Conservation (phyloP, 352 stramenopile species). For the Pythium sp. region DNA sequence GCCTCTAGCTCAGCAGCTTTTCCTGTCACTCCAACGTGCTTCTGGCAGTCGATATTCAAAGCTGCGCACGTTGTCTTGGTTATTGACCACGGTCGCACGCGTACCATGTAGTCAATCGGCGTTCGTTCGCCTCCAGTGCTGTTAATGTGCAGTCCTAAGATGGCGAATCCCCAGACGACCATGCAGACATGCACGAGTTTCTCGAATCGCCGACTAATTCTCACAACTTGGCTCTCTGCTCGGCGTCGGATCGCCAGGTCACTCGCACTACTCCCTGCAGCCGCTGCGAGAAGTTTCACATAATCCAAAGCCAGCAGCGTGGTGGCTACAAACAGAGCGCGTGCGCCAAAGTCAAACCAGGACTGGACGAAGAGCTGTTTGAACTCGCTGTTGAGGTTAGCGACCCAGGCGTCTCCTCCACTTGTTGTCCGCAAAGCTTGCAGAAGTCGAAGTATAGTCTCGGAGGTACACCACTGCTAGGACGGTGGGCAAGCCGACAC, state of each 20-base stretch:
- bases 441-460: not conserved
- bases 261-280: not conserved
- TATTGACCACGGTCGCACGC: not conserved
- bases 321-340: constrained; percentile 6
- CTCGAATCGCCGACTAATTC: not conserved
- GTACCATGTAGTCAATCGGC: not conserved
- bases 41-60: not conserved
- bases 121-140: not conserved
- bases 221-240: not conserved
- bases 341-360: constrained; percentile 13
- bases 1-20: not conserved
- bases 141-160: not conserved
- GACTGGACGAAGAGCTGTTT: constrained; percentile 15
- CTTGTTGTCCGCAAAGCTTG: not conserved
- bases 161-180: constrained; percentile 1
- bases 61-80: not conserved
- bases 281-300: constrained; percentile 12
- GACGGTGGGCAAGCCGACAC: not conserved
- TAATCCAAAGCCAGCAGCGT: constrained; percentile 10
- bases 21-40: not conserved
- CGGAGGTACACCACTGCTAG: not conserved
- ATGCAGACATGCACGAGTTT: not conserved
- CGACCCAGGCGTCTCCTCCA: constrained; percentile 1
- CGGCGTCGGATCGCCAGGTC: not conserved
- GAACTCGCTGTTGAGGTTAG: constrained; percentile 16